phyloP scores from a whole-genome alignment of 257 asterid genomes.

The Solanum chmielewskii region DNA sequence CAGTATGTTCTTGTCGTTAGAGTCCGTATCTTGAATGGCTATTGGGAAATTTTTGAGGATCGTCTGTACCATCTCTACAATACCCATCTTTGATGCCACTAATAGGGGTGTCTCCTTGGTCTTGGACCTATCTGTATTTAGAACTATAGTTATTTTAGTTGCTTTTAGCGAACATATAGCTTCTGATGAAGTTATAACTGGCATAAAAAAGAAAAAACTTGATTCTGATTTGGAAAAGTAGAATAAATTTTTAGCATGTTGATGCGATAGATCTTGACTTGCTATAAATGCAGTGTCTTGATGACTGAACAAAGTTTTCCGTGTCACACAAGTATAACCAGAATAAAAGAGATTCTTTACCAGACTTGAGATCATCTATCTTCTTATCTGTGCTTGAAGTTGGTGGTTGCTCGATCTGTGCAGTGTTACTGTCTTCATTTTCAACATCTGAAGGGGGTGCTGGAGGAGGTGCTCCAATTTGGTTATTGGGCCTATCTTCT shows the following conservation, averaged over 20 bases:
- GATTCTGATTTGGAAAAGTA: neutral
- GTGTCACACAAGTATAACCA: neutral
- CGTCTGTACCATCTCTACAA: conserved; percentile 36
- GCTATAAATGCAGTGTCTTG: neutral
- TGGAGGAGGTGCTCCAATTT: neutral
- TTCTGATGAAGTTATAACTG: neutral
- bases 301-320: neutral
- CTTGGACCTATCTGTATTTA: neutral
- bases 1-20: conserved; percentile 32
- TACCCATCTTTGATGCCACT: conserved; percentile 48
- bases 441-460: neutral
- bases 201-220: neutral
- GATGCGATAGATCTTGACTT: neutral
- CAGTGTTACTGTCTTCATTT: neutral
- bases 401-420: neutral
- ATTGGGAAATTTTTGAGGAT: conserved; percentile 24
- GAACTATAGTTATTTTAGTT: neutral
- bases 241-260: neutral
- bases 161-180: neutral
- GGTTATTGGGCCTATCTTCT: neutral
- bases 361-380: neutral
- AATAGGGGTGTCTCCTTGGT: conserved; percentile 31
- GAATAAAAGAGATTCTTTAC: neutral
- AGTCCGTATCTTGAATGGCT: conserved; percentile 41
- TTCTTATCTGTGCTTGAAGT: neutral